phyloP scores from a whole-genome alignment of 345 rosid genomes.

The Trapa incisa region DNA sequence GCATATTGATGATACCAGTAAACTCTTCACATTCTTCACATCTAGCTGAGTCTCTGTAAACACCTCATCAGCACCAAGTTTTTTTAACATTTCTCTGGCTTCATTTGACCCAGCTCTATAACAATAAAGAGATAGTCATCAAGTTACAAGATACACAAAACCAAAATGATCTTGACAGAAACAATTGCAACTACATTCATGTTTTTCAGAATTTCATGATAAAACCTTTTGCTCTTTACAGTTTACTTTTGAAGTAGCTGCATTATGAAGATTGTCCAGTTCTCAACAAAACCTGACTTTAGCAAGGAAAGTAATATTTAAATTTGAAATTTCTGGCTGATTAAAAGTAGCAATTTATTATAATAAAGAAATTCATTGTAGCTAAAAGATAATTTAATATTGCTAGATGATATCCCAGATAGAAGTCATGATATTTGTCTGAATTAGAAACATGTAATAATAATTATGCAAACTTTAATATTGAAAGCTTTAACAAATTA shows the following conservation, averaged over 20 bases:
- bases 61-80: constrained; percentile 74
- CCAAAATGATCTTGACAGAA: not conserved
- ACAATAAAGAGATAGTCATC: constrained; percentile 5
- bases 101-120: constrained; percentile 59
- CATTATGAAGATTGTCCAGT: not conserved
- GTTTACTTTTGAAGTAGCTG: not conserved
- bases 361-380: not conserved
- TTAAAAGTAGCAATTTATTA: not conserved
- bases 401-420: not conserved
- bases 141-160: not conserved
- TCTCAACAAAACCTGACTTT: not conserved
- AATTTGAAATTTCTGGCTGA: not conserved
- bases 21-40: constrained; percentile 69
- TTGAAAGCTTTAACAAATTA: constrained; percentile 9
- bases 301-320: not conserved
- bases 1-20: constrained; percentile 40
- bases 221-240: not conserved
- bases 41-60: constrained; percentile 59
- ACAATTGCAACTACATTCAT: too few relatives aligned
- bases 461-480: not conserved
- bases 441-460: not conserved
- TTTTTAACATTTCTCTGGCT: constrained; percentile 46
- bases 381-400: not conserved
- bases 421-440: not conserved
- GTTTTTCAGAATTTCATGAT: not conserved